Evolutionary conservation across 129 eudicot genomes (phyloP).

Genomic region (Artemisia tridentata): DNA sequence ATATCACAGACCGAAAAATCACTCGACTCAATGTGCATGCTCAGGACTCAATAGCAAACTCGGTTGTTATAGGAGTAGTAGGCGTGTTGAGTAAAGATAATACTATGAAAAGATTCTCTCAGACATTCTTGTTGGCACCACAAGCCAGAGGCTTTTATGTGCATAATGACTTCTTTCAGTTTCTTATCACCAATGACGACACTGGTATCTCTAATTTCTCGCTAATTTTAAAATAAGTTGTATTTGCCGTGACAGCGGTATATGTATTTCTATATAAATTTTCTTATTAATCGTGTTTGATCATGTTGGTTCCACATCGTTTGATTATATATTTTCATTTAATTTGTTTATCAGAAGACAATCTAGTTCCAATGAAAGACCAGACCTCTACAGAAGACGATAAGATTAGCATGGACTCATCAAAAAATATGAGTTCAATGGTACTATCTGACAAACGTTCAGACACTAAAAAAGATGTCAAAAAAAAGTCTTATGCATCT

Average conservation of each 20-base stretch:
- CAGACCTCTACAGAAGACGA: slow-evolving; percentile 16
- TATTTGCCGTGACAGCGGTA: not conserved
- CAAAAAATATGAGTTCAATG: slow-evolving; percentile 7
- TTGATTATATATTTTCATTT: not conserved
- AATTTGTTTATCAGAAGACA: not conserved
- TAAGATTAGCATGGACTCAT: not conserved
- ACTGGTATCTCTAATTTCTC: slow-evolving; percentile 13
- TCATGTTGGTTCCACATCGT: not conserved
- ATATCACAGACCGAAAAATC: slow-evolving; percentile 1
- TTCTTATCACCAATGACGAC: not conserved
- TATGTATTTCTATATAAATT: not conserved
- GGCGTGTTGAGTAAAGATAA: slow-evolving; percentile 26
- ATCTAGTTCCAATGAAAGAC: not conserved
- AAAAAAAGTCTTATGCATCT: slow-evolving; percentile 25
- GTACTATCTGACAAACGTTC: not conserved
- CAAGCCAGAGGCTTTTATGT: slow-evolving; percentile 31
- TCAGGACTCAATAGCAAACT: slow-evolving; percentile 12
- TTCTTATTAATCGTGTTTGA: not conserved
- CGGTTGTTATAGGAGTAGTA: slow-evolving; percentile 19
- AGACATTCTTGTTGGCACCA: slow-evolving; percentile 33
- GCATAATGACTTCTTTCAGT: slow-evolving; percentile 22
- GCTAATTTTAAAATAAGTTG: not conserved
- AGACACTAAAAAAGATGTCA: slow-evolving; percentile 1
- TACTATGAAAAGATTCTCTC: slow-evolving; percentile 14
- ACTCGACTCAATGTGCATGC: slow-evolving; percentile 12